Evolutionary conservation across 768 basidiomycete species (phyloP).

Genomic region (Bullera alba): DNA sequence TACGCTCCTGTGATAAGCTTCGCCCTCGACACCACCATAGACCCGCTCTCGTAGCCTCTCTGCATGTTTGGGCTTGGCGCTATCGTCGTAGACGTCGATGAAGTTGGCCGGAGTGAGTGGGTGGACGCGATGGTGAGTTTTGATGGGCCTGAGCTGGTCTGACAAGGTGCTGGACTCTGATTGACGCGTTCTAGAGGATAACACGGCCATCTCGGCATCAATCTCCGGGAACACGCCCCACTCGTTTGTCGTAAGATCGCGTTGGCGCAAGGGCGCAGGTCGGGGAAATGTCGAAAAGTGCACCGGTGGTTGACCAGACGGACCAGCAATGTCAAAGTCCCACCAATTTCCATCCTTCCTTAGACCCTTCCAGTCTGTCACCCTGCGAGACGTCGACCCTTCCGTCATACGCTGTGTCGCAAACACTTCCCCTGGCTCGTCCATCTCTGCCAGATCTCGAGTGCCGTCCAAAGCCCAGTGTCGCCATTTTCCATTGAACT

Average conservation of each 20-base stretch:
- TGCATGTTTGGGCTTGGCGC: constrained; percentile 1
- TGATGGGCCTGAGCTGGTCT: constrained; percentile 20
- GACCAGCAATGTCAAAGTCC: constrained; percentile 29
- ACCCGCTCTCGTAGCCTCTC: constrained; percentile 24
- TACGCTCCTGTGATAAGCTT: constrained; percentile 37
- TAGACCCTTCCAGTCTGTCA: constrained; percentile 34
- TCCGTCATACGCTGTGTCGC: constrained; percentile 3
- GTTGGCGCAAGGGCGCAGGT: constrained; percentile 6
- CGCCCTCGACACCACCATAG: constrained; percentile 29
- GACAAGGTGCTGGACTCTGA: constrained; percentile 12
- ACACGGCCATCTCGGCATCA: constrained; percentile 15
- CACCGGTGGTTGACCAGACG: constrained; percentile 27
- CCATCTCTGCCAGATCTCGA: constrained; percentile 39
- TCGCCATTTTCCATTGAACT: constrained; percentile 43
- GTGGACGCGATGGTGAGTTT: not conserved
- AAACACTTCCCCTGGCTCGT: constrained; percentile 27
- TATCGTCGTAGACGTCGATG: constrained; percentile 24
- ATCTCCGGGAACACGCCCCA: constrained; percentile 28
- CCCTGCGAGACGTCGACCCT: not conserved
- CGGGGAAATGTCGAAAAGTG: constrained; percentile 21
- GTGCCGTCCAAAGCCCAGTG: constrained; percentile 38
- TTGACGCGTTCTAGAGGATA: not conserved
- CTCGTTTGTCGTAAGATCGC: constrained; percentile 11
- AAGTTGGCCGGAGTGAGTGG: constrained; percentile 2
- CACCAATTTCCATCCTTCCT: constrained; percentile 22